Base-by-base conservation (phyloP, 2,329 filamentous ascomycete genomes). In the Knufia petricola region DNA sequence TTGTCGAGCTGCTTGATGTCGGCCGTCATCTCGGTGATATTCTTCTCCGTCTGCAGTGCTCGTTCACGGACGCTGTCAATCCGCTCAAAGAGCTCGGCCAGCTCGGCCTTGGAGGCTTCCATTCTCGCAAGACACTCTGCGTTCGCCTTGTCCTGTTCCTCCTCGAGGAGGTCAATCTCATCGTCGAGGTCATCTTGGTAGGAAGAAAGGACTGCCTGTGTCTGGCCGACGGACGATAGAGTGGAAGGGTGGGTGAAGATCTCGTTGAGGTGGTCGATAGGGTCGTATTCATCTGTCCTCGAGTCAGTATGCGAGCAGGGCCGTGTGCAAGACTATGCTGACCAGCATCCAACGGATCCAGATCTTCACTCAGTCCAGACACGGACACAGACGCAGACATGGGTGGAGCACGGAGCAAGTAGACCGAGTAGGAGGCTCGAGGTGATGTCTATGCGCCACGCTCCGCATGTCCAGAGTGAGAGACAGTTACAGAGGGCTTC, bases 1-100 rank as follows among this genome's bases (percentile, higher is more conserved):
- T 85, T 86, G 68, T 98, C 92, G 55, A 98, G 76, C 57, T 90
- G 82, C 72, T 98, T 98, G 66, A 98, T 98, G 63, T 98, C 92
- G 50, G 92, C 88, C 52, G 92, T 98, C 92, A 98, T 98, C 58
- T 88, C 88, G 40, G 90, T 95, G 63, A 98, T 98, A 57, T 89
- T 85, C 64, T 88, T 84, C 68, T 98, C 92, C 17, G 92, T 96
- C 72, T 89, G 82, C 59, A 94, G 79, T 31, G 92, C 92, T 46
- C 90, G 81, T 59, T 84, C 83, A 48, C 89, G 85, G 48, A 98
- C 90, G 56, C 82, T 85, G 66, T 96, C 90, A 65, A 98, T 95
- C 70, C 94, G 94, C 60, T 82, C 81, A 73, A 98, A 95, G 32
- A 98, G 80, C 58, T 85, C 82, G 15, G 85, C 84, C 54, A 98